These are phyloP conservation scores for Penicillium crystallinum DNA, from an alignment of 495 filamentous ascomycete species.

Conservation along the genomic window DNA sequence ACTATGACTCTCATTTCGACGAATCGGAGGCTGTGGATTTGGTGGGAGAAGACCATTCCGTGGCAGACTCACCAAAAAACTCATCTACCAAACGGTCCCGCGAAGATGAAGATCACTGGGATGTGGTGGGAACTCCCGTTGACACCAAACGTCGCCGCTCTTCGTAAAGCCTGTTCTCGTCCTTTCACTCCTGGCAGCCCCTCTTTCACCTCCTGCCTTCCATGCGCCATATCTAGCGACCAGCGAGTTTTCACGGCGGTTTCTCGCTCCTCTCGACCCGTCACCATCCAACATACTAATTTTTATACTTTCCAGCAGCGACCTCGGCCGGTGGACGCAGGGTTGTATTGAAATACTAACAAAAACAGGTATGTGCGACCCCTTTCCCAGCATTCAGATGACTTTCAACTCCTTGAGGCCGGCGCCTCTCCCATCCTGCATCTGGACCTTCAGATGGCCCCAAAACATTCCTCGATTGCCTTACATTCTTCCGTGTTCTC, in stretches of 20 bases:
- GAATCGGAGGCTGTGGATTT: conserved; percentile 16
- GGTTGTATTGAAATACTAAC: not conserved
- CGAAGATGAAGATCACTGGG: conserved; percentile 30
- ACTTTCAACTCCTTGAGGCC: not conserved
- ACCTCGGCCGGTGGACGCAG: not conserved
- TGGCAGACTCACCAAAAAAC: conserved; percentile 17
- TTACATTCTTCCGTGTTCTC: not conserved
- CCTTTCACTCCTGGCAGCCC: not conserved
- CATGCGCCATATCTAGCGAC: not conserved
- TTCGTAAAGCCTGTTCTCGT: conserved; percentile 14
- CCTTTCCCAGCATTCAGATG: not conserved
- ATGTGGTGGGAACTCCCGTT: conserved; percentile 14
- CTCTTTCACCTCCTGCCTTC: not conserved
- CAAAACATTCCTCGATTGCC: not conserved
- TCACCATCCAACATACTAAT: conserved; percentile 10
- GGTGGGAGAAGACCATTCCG: conserved; percentile 17
- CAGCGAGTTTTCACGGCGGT: not conserved
- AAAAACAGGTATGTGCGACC: conserved; percentile 18
- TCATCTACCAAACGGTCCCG: conserved; percentile 27
- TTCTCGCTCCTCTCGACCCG: not conserved
- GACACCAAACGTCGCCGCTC: conserved; percentile 29
- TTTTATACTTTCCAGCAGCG: conserved; percentile 11
- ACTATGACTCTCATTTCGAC: conserved; percentile 17
- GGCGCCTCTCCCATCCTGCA: not conserved
- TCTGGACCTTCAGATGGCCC: not conserved